A percentile compares a stretch with the other conserved stretches of the same genome.
Evolutionary conservation across 1,139 yeast genomes (phyloP).

Genomic region (Schwanniomyces etchellsii): DNA sequence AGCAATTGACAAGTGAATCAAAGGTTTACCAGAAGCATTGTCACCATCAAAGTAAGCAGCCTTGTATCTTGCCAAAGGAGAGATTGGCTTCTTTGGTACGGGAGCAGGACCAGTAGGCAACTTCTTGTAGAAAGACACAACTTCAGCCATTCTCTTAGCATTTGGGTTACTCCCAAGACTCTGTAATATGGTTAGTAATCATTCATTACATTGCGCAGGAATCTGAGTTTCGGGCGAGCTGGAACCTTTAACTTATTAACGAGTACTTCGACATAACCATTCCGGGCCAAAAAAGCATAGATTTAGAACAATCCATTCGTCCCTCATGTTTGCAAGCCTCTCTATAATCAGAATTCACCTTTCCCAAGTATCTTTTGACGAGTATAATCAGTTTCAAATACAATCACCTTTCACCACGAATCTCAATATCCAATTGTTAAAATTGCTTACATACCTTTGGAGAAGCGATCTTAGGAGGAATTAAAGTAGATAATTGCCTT

Average conservation of each 20-base stretch:
- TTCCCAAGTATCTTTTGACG: no score
- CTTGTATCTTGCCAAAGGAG: constrained; percentile 71
- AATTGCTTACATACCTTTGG: constrained; percentile 69
- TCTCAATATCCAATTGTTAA: no score
- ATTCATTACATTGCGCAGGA: constrained; percentile 14
- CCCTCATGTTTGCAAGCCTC: no score
- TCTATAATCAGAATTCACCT: no score
- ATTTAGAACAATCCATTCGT: no score
- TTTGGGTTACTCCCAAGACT: constrained; percentile 93
- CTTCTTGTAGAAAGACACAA: constrained; percentile 91
- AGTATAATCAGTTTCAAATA: no score
- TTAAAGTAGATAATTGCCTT: constrained; percentile 92
- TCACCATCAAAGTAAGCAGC: constrained; percentile 76
- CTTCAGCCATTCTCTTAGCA: constrained; percentile 95
- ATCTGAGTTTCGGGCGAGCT: no score
- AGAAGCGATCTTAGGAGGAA: constrained; percentile 98
- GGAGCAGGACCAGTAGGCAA: constrained; percentile 91
- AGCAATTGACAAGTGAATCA: constrained; percentile 70
- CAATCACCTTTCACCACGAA: no score
- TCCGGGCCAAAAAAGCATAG: no score
- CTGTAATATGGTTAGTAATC: constrained; percentile 52
- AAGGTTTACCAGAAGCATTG: constrained; percentile 76
- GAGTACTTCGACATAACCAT: no score
- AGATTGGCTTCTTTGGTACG: constrained; percentile 62
- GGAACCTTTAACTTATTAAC: no score